Percentiles rank a stretch among this genome's conserved stretches.
Conservation (phyloP, 129 eudicot species). For the Pseudognaphalium luteoalbum region DNA sequence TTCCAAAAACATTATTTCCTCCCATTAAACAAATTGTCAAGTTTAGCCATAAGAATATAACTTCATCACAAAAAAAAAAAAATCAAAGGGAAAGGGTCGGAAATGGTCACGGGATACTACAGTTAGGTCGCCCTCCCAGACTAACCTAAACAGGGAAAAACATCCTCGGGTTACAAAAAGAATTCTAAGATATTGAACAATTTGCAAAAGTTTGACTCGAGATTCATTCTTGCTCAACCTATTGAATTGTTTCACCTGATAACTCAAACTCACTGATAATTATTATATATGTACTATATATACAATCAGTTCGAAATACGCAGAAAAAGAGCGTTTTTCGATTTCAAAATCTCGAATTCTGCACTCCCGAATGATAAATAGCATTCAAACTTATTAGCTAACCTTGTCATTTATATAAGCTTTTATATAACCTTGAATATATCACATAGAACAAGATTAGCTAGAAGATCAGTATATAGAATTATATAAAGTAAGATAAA, state of each 20-base stretch:
- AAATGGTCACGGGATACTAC: too few species aligned
- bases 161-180: too few species aligned
- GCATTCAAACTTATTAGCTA: not conserved
- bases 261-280: slow-evolving; percentile 4
- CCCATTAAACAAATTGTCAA: not conserved
- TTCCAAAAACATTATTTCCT: slow-evolving; percentile 3
- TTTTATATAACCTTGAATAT: not conserved
- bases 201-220: not conserved
- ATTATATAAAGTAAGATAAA: not conserved
- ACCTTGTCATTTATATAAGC: not conserved
- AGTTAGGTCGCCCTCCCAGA: too few species aligned
- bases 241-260: not conserved
- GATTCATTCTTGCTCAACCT: slow-evolving; percentile 10
- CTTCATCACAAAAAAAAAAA: not conserved
- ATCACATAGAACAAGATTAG: slow-evolving; percentile 17
- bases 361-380: not conserved
- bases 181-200: not conserved
- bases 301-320: not conserved
- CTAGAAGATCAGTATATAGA: slow-evolving; percentile 18
- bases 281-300: not conserved
- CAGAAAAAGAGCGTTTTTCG: slow-evolving; percentile 9
- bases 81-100: too few species aligned
- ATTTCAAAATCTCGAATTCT: not conserved
- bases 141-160: too few species aligned
- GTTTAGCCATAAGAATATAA: not conserved